A percentile compares a stretch with the other conserved stretches of the same genome.
Evolutionary conservation across 208 protist species (phyloP).

Genomic region (Strigomonas culicis): DNA sequence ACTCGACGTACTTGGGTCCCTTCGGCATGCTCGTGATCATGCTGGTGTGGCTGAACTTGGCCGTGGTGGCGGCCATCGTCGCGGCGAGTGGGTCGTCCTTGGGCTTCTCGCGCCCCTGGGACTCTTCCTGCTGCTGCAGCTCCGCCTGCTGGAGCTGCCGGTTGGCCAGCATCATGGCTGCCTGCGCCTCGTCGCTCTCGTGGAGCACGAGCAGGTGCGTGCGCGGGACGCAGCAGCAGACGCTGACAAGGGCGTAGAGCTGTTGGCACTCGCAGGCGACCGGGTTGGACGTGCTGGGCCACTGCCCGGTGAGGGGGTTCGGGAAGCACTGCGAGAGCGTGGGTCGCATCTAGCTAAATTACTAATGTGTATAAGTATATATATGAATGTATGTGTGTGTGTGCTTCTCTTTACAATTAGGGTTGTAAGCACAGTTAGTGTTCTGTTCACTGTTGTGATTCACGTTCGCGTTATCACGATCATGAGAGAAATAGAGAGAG

Average conservation of each 20-base stretch:
- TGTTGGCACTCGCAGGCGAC: conserved; percentile 80
- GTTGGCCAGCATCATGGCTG: conserved; percentile 55
- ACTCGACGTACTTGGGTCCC: neutral
- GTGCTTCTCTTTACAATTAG: neutral
- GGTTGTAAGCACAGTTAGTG: neutral
- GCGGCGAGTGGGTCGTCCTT: neutral
- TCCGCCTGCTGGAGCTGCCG: conserved; percentile 69
- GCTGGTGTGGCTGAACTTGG: neutral
- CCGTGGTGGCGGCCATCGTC: neutral
- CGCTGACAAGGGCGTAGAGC: conserved; percentile 77
- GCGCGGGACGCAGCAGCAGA: conserved; percentile 80
- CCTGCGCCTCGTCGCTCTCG: conserved; percentile 34
- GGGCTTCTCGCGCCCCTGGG: neutral
- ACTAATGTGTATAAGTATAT: conserved; percentile 8
- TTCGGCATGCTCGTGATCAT: conserved; percentile 12
- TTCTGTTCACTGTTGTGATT: neutral
- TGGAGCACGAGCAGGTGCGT: conserved; percentile 81
- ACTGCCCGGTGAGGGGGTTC: conserved; percentile 69
- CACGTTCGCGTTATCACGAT: neutral
- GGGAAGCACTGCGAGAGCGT: conserved; percentile 78
- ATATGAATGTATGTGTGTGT: conserved; percentile 9
- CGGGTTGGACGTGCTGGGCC: conserved; percentile 69
- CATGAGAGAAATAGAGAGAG: neutral
- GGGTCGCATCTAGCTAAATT: conserved; percentile 28
- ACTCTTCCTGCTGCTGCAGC: conserved; percentile 19